phyloP scores from a whole-genome alignment of 1,284 basidiomycete genomes.

The Ganoderma meredithae region DNA sequence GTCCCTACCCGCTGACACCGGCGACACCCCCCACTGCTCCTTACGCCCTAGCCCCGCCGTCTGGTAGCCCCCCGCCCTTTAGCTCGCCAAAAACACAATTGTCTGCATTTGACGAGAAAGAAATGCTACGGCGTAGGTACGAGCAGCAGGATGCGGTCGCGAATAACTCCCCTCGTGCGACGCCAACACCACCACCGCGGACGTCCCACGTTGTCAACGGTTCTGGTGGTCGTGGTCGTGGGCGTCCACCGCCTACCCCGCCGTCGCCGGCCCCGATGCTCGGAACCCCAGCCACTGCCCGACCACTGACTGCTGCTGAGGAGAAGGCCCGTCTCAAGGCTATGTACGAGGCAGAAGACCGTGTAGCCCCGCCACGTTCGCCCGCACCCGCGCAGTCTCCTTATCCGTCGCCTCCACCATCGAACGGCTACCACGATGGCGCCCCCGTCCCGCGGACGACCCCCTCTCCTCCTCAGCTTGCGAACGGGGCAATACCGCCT shows the following conservation, averaged over 20 bases:
- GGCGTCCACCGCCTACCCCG: conserved; percentile 42
- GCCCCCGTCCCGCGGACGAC: conserved; percentile 10
- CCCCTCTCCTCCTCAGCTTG: conserved; percentile 12
- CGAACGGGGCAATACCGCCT: conserved; percentile 38
- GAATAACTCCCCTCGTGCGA: conserved; percentile 19
- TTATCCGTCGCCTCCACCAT: conserved; percentile 30
- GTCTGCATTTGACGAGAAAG: conserved; percentile 58
- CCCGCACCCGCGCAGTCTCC: conserved; percentile 21
- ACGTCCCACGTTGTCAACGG: conserved; percentile 23
- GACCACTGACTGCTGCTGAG: conserved; percentile 71
- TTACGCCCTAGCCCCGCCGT: conserved; percentile 8
- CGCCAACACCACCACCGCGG: conserved; percentile 40
- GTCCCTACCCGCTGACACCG: conserved; percentile 20
- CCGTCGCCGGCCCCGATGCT: conserved; percentile 30
- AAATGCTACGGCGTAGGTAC: conserved; percentile 54
- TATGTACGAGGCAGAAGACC: conserved; percentile 65
- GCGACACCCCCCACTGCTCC: conserved; percentile 10
- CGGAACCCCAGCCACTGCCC: conserved; percentile 39
- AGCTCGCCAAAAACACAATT: conserved; percentile 25
- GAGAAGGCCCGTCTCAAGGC: conserved; percentile 77
- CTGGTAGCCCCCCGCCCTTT: conserved; percentile 31
- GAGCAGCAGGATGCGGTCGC: conserved; percentile 56
- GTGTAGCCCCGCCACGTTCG: conserved; percentile 25
- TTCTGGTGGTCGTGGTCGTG: conserved; percentile 22
- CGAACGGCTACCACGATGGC: conserved; percentile 27